Conservation (phyloP, 139 green algal genomes). For the Chlorella sp. region DNA sequence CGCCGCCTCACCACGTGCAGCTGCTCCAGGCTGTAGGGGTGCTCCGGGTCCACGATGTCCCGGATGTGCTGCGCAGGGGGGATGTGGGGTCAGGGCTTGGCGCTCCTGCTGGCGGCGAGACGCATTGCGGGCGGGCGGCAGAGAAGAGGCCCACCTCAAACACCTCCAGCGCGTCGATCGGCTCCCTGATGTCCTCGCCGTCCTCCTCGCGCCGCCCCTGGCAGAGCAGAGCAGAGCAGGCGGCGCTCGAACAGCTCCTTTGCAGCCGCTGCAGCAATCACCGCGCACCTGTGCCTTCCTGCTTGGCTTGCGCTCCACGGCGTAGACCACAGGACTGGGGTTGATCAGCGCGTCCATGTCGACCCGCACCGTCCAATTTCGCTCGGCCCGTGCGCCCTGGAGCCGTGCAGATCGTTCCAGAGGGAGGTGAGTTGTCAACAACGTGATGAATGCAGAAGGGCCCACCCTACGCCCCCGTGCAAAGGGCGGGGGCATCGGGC, state of each 20-base stretch:
- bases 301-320: slow-evolving; percentile 48
- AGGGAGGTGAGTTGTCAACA: too few relatives aligned
- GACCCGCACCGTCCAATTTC: not conserved
- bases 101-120: too few relatives aligned
- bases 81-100: too few relatives aligned
- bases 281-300: not conserved
- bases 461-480: too few relatives aligned
- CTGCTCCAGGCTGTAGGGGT: slow-evolving; percentile 97
- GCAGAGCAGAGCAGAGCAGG: not conserved
- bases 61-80: slow-evolving; percentile 77
- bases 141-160: slow-evolving; percentile 52
- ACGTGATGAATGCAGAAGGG: too few relatives aligned
- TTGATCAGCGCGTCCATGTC: slow-evolving; percentile 67
- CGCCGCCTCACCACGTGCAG: slow-evolving; percentile 90
- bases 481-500: too few relatives aligned
- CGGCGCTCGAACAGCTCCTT: not conserved
- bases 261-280: not conserved
- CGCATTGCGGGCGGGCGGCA: too few relatives aligned
- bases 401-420: too few relatives aligned
- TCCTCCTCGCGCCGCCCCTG: not conserved
- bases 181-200: slow-evolving; percentile 54
- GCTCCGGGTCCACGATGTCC: slow-evolving; percentile 97
- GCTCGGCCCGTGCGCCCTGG: too few relatives aligned
- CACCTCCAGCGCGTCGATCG: slow-evolving; percentile 76
- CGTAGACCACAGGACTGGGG: slow-evolving; percentile 65